Base-by-base conservation (phyloP, 2,329 filamentous ascomycete species). In the Dothideomycetidae sp. region DNA sequence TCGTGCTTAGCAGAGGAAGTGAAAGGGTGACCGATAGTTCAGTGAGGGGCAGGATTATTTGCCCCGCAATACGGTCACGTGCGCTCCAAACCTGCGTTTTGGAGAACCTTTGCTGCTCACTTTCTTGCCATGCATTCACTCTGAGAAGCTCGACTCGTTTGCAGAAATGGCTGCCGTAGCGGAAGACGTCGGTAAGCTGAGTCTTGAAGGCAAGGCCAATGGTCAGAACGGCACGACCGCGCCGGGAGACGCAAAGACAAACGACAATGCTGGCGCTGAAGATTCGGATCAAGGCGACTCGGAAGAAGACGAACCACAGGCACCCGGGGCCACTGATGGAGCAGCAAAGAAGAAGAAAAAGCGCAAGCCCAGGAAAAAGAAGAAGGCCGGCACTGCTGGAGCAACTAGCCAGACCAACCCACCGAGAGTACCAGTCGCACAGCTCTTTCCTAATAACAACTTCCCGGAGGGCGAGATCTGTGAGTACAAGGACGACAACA, bases 391-490 rank as follows among this genome's bases (percentile, higher is more conserved):
- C 7, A 46, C 43, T 30, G 50, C 49, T 31, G 53, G 51, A 31
- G 52, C 54, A 41, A 50, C 51, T 36, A 50, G 47, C 10, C 66
- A 70, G 44, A 59, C 61, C 5, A 57, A 49, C 13, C 67, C 67
- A 19, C 67, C 67, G 7, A 56, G 62, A n/a, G 53, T 66, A 15
- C 55, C 59, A 10, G 48, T 70, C 7, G 49, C 52, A n/a, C 51
- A 62, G 29, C 55, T 70, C 16, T 69, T 68, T 47, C 59, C 57
- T 2, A 48, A 56, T 26, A 54, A 54, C 31, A 51, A 51, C 21
- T 70, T 64, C 42, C 64, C 65, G 1, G 46, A 55, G 12, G 67
- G 66, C 7, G 63, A 70, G 46, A 49, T 65, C 29, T 58, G 64
- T 29, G 48, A 53, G 13, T 66, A 68, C 52, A 44, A 53, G 31